Evolutionary conservation across 2,329 filamentous ascomycete genomes (phyloP).

Genomic region (Aureobasidium zeae): DNA sequence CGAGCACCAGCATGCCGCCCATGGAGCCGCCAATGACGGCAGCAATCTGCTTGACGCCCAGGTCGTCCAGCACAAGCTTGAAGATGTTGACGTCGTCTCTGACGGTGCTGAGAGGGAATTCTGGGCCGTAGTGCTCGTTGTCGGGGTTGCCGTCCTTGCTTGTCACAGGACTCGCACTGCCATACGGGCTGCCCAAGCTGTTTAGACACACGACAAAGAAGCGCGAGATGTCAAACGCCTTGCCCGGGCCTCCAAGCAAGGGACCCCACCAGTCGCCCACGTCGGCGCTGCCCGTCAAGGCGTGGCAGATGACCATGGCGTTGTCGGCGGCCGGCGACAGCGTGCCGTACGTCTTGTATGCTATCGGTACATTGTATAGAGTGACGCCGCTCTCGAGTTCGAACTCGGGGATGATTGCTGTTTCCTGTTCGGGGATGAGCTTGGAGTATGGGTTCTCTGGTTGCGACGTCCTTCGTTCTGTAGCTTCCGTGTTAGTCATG

Average conservation of each 20-base stretch:
- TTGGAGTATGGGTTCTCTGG: conserved; percentile 84
- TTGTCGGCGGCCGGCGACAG: conserved; percentile 51
- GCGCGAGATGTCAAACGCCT: conserved; percentile 69
- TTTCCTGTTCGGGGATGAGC: conserved; percentile 79
- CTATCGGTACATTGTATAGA: conserved; percentile 62
- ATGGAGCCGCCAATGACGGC: conserved; percentile 76
- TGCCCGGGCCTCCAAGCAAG: conserved; percentile 64
- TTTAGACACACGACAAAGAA: conserved; percentile 86
- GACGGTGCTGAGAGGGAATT: conserved; percentile 92
- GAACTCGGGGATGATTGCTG: conserved; percentile 79
- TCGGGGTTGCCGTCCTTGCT: conserved; percentile 69
- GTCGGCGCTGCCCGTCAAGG: conserved; percentile 75
- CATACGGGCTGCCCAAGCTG: conserved; percentile 75
- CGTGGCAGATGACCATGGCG: conserved; percentile 66
- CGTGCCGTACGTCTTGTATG: conserved; percentile 54
- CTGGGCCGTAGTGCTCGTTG: conserved; percentile 77
- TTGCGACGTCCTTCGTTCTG: conserved; percentile 45
- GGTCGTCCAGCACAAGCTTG: conserved; percentile 67
- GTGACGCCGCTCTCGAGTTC: conserved; percentile 86
- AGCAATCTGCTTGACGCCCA: conserved; percentile 69
- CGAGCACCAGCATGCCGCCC: conserved; percentile 82
- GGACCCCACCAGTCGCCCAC: conserved; percentile 86
- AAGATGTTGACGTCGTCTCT: conserved; percentile 88
- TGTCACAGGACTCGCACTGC: conserved; percentile 80
- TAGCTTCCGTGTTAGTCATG: neutral